These are phyloP conservation scores for Ceratonia siliqua DNA, from an alignment of 306 rosid genomes.

Conservation along the genomic window DNA sequence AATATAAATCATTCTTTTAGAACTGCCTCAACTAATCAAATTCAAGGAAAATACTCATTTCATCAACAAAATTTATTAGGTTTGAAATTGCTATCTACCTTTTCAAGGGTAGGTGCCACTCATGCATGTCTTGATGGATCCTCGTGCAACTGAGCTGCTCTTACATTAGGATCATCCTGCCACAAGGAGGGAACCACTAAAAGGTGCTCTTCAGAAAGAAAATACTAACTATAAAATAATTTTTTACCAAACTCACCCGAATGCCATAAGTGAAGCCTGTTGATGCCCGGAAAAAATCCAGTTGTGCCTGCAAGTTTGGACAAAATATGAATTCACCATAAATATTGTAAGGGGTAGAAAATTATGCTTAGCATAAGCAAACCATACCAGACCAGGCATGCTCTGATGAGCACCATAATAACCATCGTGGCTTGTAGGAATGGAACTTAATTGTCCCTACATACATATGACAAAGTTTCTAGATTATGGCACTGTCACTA, in stretches of 20 bases:
- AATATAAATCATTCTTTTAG: constrained; percentile 26
- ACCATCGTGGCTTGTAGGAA: constrained; percentile 85
- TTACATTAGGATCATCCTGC: constrained; percentile 90
- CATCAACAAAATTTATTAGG: constrained; percentile 18
- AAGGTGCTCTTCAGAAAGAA: constrained; percentile 16
- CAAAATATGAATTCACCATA: constrained; percentile 32
- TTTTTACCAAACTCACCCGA: constrained; percentile 66
- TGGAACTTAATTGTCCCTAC: constrained; percentile 89
- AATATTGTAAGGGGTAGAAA: constrained; percentile 24
- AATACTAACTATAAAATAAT: background rate
- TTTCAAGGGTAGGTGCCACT: constrained; percentile 29
- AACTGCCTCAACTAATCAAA: constrained; percentile 3
- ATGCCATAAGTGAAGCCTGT: constrained; percentile 73
- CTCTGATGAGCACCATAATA: constrained; percentile 80
- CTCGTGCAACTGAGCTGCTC: constrained; percentile 84
- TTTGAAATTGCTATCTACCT: constrained; percentile 37
- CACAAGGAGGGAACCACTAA: constrained; percentile 32
- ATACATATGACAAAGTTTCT: constrained; percentile 28
- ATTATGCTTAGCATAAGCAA: constrained; percentile 26
- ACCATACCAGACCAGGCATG: constrained; percentile 87
- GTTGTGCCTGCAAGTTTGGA: constrained; percentile 77
- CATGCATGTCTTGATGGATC: constrained; percentile 89
- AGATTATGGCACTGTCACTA: constrained; percentile 15
- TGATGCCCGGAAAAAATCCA: constrained; percentile 79
- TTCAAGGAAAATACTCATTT: constrained; percentile 26